Base-by-base conservation (phyloP, 257 asterid genomes). In the Penstemon davidsonii region DNA sequence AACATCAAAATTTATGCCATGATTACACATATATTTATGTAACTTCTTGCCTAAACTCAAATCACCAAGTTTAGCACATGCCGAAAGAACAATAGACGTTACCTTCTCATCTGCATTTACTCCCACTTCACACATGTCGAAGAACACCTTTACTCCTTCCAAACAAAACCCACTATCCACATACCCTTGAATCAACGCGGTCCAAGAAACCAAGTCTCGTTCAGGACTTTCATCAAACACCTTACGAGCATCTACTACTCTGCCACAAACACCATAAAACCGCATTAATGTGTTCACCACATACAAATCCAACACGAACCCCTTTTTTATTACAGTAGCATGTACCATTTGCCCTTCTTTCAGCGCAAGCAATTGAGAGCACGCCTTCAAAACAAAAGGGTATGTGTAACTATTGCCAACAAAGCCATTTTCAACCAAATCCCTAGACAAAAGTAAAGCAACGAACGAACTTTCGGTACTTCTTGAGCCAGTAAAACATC, bases 141-240 rank as follows among this genome's bases (percentile, higher is more conserved):
- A 72, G 51, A 78, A 78, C 56, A 78, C 53, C 36, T 70, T 74
- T 6, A 75, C 62, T 37, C 79, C 85, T 66, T 78, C 79, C 62
- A 44, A 71, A 71, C 60, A 69, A 33, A 66, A 46, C 62, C 80
- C 82, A 36, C 52, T 75, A 46, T 66, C 73, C 44, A 73, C 86
- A 44, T 78, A 78, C 63, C 82, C 84, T 69, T 82, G 81, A 60
- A 78, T 73, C 73, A 82, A 66, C 6, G 73, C 60, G 46, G 86
- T 82, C 84, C 84, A 78, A 1, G 86, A 75, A 55, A 82, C 84
- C 78, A 82, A 66, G 49, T 82, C 80, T 65, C 72, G 0, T 4
- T 53, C 59, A 63, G 64, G 70, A 66, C 75, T 76, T 64, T 56
- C 72, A 74, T 78, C 82, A 64, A 76, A 78, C 78, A 76, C 77